These are phyloP conservation scores for Saccharomycodes ludwigii DNA, from an alignment of 805 yeast genomes.

Conservation along the genomic window DNA sequence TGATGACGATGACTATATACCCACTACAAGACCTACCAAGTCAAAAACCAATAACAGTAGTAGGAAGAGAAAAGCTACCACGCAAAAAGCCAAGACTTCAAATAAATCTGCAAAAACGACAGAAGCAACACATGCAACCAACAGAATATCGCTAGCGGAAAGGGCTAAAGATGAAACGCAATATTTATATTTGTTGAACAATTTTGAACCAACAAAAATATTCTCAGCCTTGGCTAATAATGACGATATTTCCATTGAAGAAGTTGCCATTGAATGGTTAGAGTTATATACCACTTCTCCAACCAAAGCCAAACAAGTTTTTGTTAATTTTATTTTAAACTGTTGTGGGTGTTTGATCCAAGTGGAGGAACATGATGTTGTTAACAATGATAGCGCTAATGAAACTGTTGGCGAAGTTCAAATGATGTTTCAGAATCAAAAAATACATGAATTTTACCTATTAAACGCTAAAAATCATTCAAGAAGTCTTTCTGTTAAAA, in stretches of 20 bases:
- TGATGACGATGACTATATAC: slow-evolving; percentile 16
- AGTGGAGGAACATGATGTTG: slow-evolving; percentile 65
- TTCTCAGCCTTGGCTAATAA: slow-evolving; percentile 40
- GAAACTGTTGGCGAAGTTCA: slow-evolving; percentile 68
- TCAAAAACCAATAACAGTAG: no score
- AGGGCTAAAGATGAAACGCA: slow-evolving; percentile 17
- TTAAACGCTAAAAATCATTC: slow-evolving; percentile 36
- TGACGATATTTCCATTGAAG: slow-evolving; percentile 36
- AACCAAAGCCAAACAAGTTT: slow-evolving; percentile 40
- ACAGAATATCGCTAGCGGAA: slow-evolving; percentile 10
- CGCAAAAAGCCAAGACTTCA: slow-evolving; percentile 9
- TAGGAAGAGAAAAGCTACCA: slow-evolving; percentile 15
- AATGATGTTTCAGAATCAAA: slow-evolving; percentile 45
- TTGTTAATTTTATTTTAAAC: slow-evolving; percentile 58
- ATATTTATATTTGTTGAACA: slow-evolving; percentile 28
- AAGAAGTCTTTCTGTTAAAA: slow-evolving; percentile 21
- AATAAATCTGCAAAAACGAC: slow-evolving; percentile 4
- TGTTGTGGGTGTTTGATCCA: slow-evolving; percentile 60
- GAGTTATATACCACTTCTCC: slow-evolving; percentile 34
- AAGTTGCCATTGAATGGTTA: slow-evolving; percentile 45
- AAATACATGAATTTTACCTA: slow-evolving; percentile 59
- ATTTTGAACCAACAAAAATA: slow-evolving; percentile 33
- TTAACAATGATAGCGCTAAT: slow-evolving; percentile 52
- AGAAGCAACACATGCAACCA: slow-evolving; percentile 2
- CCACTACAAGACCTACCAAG: no score